Evolutionary conservation across 1,284 basidiomycete species (phyloP), one percentile per base, ranked within the genome.

Genomic region (Austroboletus novae-zelandiae): DNA sequence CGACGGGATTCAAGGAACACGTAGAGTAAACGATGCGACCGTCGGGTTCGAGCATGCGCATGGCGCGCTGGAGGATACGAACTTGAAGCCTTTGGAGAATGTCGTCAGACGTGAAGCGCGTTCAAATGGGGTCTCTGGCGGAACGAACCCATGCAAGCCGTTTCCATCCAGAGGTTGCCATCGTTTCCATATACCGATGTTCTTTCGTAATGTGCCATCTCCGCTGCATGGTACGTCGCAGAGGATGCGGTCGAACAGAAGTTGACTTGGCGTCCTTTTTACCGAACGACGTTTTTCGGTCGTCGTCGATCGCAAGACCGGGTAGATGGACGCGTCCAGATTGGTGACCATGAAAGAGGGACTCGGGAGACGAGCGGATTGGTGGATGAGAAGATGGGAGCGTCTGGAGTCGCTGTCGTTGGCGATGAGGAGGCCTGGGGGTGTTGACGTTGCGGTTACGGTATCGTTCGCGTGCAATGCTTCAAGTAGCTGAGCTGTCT

Each of bases 191-290:
- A 99, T 97, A 2, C 88, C 91, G 17, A 91, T 68, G 68, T 99
- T 99, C 76, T 99, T 99, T 54, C 97, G 76, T 55, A 98, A 71
- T 1, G 97, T 99, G 0, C 95, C 97, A 69, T 99, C 97, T 9
- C 97, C 97, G 59, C 91, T 94, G 70, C 97, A 98, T 5, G 97
- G 97, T 3, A 99, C 97, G 68, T 99, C 97, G 52, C 94, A 96
- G 29, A 99, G 72, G 51, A 99, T 96, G 30, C 96, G 76, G 69
- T 99, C 96, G 64, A 96, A 99, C 51, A 87, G 71, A 52, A 99
- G 75, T 15, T 73, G 72, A 31, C 66, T 66, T 4, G 70, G 50
- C 10, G 62, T 66, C 17, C 68, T 61, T 46, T 62, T 57, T 15
- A 67, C 58, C 0, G 52, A 45, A 18, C 54, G 57, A 47, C 55